Base-by-base conservation (phyloP, 306 rosid species). In the Amphicarpaea edgeworthii region DNA sequence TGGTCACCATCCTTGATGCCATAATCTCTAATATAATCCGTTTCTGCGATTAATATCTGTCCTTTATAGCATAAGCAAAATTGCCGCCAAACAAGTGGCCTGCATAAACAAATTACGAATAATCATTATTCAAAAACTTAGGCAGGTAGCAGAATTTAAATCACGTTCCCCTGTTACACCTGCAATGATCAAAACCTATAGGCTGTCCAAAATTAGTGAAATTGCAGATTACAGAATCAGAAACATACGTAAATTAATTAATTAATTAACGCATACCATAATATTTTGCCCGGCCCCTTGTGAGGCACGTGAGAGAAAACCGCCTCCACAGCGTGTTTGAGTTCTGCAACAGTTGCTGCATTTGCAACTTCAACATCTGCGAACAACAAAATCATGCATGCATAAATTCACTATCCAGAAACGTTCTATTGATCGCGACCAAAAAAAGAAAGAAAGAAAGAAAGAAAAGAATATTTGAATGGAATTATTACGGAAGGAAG, bases 61-160 rank as follows among this genome's bases (percentile, higher is more conserved):
- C 86, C 96, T 53, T 77, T 84, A 77, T 72, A 90, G 86, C 90
- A 83, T 80, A 91, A 86, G 88, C 97, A 94, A 85, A 94, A 91
- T 83, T 85, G 87, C 40, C 96, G 90, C 98, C 98, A 94, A 46
- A 94, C 88, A 62, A 83, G 96, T 20, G 84, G 78, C 98, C 98
- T 94, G 2, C 83, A 78, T 7, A 54, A 82, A 79, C 42, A 74
- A 82, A 83, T n/a, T n/a, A n/a, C 34, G 26, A 54, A 26, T 0
- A 7, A 59, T 30, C 8, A 12, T 3, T 10, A 4, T 9, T 11
- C 17, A 59, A 55, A 14, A 51, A 26, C 7, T 32, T 14, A 28
- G 32, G 32, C 32, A 28, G 32, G 4, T 28, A 28, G 32, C 32
- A 28, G 32, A n/a, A n/a, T n/a, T n/a, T 28, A 28, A 28, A 28